Base-by-base conservation (phyloP, 768 basidiomycete species). In the Trichaptum fuscoviolaceum region DNA sequence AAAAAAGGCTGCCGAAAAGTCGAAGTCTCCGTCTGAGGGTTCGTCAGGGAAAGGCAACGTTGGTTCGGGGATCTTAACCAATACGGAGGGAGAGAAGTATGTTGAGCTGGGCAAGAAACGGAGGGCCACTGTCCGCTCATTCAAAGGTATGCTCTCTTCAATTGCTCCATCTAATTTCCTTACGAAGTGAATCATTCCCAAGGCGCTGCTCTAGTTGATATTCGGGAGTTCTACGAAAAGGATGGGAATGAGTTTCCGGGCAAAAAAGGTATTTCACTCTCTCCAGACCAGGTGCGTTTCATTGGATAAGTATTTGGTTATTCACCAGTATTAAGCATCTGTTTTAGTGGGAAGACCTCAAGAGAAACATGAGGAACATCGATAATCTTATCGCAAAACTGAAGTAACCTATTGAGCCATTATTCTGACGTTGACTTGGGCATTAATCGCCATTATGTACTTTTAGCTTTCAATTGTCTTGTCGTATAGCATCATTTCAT, bases 191-290 rank as follows among this genome's bases (percentile, higher is more conserved):
- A 36, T 69, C 68, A 52, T 81, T 79, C 75, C 80, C 83, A 81
- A 30, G 89, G 87, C 8, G 79, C 75, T 0, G 72, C 82, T 2
- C 77, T 86, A 58, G 73, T 93, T 26, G 90, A 93, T 71, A 91
- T 93, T 64, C 85, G 92, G 57, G 90, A 93, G 73, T 93, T 83
- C 70, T 94, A 90, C 64, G 80, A 70, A 9, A 71, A 76, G 10
- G 77, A 83, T 0, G 75, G 74, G 0, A 85, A 87, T 6, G 81
- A 84, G 69, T 91, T 89, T 68, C 92, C 92, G 0, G 90, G 91
- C 0, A 93, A 92, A 75, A 94, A 93, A 71, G 92, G 91, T 9
- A 90, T 93, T 63, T 83, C 88, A 0, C 79, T 94, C 27, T 74
- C 78, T 17, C 61, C 77, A 2, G 91, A 92, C 23, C 90, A 91